Conservation (phyloP, 31 red algal species). For the Pterothamnion heteromorphum region DNA sequence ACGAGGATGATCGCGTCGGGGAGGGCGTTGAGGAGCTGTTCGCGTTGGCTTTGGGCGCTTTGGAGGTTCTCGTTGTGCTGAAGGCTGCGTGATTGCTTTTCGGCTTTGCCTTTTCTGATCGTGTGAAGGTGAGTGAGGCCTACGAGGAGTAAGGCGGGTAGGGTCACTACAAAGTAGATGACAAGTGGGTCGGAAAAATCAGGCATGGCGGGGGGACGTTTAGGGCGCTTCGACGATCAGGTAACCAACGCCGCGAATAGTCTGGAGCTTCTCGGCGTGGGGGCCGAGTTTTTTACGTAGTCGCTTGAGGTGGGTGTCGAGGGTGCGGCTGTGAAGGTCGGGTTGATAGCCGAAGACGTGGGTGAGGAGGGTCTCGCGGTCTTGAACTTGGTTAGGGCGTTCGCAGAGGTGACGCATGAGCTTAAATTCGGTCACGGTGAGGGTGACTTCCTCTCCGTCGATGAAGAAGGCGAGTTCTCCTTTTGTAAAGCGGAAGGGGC, state of each 20-base stretch:
- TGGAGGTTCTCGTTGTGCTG: too few relatives aligned
- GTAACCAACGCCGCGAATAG: conserved; percentile 33
- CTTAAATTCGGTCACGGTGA: conserved; percentile 3
- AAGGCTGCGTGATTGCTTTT: too few relatives aligned
- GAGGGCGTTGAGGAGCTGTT: not conserved
- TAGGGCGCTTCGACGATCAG: too few relatives aligned
- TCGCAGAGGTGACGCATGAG: not conserved
- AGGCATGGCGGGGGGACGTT: too few relatives aligned
- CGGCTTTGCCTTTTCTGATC: too few relatives aligned
- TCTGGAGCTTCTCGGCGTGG: not conserved
- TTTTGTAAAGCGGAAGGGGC: not conserved
- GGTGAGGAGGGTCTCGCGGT: not conserved
- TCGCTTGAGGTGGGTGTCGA: not conserved
- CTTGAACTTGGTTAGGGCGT: not conserved
- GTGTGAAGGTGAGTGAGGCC: too few relatives aligned
- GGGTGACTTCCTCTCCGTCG: not conserved
- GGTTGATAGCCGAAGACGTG: not conserved
- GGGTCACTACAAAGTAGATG: too few relatives aligned
- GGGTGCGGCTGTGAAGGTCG: not conserved
- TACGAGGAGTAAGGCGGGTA: too few relatives aligned
- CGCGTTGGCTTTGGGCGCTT: too few relatives aligned
- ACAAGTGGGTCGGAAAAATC: too few relatives aligned
- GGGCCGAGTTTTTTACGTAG: not conserved
- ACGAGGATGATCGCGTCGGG: not conserved
- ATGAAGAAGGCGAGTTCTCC: not conserved